Evolutionary conservation across 2,329 filamentous ascomycete genomes (phyloP).

Genomic region (Pseudogymnoascus sp.): DNA sequence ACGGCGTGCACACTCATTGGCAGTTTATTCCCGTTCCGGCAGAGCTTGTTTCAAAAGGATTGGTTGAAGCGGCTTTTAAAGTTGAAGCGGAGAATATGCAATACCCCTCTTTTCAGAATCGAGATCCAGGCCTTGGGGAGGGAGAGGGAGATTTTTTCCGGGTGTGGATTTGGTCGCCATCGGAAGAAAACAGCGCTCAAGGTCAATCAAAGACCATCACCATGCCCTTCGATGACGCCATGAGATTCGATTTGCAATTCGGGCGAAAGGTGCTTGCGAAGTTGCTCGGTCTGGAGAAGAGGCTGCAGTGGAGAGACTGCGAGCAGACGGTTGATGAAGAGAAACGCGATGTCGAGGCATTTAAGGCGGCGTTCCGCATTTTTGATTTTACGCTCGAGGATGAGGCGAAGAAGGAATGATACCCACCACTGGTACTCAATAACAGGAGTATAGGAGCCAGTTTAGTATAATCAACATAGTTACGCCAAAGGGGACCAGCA

Average conservation of each 20-base stretch:
- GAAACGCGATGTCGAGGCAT: constrained; percentile 63
- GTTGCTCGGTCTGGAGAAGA: constrained; percentile 66
- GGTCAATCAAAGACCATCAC: constrained; percentile 57
- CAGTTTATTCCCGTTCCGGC: constrained; percentile 74
- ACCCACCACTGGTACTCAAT: neutral
- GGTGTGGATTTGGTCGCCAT: constrained; percentile 64
- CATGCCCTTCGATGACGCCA: constrained; percentile 60
- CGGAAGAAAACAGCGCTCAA: constrained; percentile 33
- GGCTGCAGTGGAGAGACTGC: constrained; percentile 81
- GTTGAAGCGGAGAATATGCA: constrained; percentile 72
- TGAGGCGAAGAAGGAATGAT: neutral
- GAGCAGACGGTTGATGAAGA: constrained; percentile 71
- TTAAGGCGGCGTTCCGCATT: constrained; percentile 71
- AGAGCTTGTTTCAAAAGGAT: constrained; percentile 57
- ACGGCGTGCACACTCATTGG: constrained; percentile 86
- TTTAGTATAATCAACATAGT: neutral
- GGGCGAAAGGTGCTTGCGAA: constrained; percentile 82
- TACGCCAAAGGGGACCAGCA: neutral
- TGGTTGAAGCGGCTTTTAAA: constrained; percentile 82
- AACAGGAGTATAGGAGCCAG: neutral
- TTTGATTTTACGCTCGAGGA: constrained; percentile 60
- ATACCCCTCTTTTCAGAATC: constrained; percentile 42
- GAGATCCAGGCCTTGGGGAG: constrained; percentile 41
- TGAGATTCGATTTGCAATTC: constrained; percentile 85
- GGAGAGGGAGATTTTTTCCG: constrained; percentile 65